phyloP scores from a whole-genome alignment of 139 green algal species.

The Picochlorum sp. region DNA sequence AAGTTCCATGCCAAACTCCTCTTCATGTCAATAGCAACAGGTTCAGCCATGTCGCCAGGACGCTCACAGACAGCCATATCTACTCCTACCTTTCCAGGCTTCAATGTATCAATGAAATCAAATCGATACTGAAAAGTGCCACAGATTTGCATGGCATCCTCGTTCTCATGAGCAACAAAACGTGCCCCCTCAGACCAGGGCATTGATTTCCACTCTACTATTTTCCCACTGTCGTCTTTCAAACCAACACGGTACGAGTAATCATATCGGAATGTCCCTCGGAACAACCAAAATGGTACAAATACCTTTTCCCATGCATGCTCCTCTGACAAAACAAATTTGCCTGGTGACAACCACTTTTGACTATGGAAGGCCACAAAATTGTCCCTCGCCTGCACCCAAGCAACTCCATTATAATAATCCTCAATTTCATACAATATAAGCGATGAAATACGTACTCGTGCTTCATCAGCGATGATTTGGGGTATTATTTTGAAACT shows the following conservation, averaged over 20 bases:
- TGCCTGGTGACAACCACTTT: not conserved
- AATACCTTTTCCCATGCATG: not conserved
- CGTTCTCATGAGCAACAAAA: not conserved
- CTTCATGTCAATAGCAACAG: not conserved
- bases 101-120: not conserved
- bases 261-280: not conserved
- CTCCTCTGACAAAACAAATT: not conserved
- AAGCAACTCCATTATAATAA: not conserved
- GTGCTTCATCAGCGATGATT: no score
- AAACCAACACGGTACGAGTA: not conserved
- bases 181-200: not conserved
- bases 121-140: not conserved
- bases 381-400: not conserved
- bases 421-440: not conserved
- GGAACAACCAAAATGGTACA: not conserved
- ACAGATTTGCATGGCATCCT: not conserved
- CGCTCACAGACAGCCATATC: no score
- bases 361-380: not conserved
- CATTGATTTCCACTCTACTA: not conserved
- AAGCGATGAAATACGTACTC: no score
- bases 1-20: slow-evolving; percentile 3
- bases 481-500: no score
- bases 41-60: no score
- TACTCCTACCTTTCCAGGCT: not conserved
- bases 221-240: not conserved